Evolutionary conservation across 2,329 filamentous ascomycete genomes (phyloP).

Genomic region (Blastomyces parvus): DNA sequence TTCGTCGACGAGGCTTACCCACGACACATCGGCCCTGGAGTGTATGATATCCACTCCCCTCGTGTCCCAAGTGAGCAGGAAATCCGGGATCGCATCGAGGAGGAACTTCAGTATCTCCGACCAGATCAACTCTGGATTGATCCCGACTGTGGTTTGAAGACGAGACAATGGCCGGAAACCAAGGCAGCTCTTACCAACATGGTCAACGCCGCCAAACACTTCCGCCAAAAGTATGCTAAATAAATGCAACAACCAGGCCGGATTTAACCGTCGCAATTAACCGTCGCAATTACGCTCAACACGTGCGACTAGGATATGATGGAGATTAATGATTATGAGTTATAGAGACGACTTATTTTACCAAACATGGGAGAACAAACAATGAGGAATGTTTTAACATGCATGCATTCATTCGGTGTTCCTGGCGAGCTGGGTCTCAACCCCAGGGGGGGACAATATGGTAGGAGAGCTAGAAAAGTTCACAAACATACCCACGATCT

Average conservation of each 20-base stretch:
- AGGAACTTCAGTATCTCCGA: slow-evolving; percentile 97
- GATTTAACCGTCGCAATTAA: slow-evolving; percentile 6
- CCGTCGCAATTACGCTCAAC: slow-evolving; percentile 10
- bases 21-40: slow-evolving; percentile 96
- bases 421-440: slow-evolving; percentile 12
- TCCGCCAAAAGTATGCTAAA: slow-evolving; percentile 78
- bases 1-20: slow-evolving; percentile 97
- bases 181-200: slow-evolving; percentile 93
- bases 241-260: slow-evolving; percentile 18
- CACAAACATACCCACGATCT: slow-evolving; percentile 40
- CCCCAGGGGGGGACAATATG: slow-evolving; percentile 6
- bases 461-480: slow-evolving; percentile 7
- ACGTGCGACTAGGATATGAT: slow-evolving; percentile 7
- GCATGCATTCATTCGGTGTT: slow-evolving; percentile 14
- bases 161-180: slow-evolving; percentile 95
- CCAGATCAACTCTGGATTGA: slow-evolving; percentile 99
- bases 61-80: slow-evolving; percentile 95
- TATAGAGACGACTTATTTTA: slow-evolving; percentile 6
- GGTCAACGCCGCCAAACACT: slow-evolving; percentile 96
- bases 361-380: neutral
- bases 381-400: slow-evolving; percentile 16
- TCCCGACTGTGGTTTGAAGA: slow-evolving; percentile 99
- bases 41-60: slow-evolving; percentile 99
- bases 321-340: slow-evolving; percentile 8
- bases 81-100: slow-evolving; percentile 93